These are phyloP conservation scores for Tritrichomonas foetus DNA, from an alignment of 208 protist species.

Conservation along the genomic window DNA sequence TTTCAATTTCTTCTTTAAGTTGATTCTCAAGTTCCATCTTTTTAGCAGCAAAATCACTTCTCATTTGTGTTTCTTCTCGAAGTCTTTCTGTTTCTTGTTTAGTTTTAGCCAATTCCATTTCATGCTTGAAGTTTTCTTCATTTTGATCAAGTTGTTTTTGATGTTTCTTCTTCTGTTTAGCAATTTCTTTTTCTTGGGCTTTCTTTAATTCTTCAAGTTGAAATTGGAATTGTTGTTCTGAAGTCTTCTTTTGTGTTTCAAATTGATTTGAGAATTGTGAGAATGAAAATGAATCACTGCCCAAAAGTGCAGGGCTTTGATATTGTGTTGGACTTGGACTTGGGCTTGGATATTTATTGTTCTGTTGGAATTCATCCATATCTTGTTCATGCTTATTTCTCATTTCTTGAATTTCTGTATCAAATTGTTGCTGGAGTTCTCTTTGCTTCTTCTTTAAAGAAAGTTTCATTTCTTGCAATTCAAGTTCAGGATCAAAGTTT, in stretches of 20 bases:
- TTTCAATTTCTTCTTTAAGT: not conserved
- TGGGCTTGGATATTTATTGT: not conserved
- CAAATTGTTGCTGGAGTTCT: not conserved
- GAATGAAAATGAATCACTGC: too few species aligned
- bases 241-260: not conserved
- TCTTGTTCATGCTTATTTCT: not conserved
- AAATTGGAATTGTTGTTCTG: not conserved
- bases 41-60: too few species aligned
- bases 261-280: not conserved
- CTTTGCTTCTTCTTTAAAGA: too few species aligned
- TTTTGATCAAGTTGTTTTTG: not conserved
- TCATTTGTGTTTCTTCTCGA: not conserved
- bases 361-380: not conserved
- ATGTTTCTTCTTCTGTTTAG: not conserved
- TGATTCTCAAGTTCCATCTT: not conserved
- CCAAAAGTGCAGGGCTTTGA: too few species aligned
- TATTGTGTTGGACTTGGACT: not conserved
- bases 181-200: not conserved
- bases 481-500: not conserved
- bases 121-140: not conserved
- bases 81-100: constrained; percentile 21
- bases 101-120: not conserved
- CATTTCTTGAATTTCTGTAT: not conserved
- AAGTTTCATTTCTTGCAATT: too few species aligned
- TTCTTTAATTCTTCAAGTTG: not conserved